Evolutionary conservation across 2,329 filamentous ascomycete genomes (phyloP).

Genomic region (Penicillium brevicompactum): DNA sequence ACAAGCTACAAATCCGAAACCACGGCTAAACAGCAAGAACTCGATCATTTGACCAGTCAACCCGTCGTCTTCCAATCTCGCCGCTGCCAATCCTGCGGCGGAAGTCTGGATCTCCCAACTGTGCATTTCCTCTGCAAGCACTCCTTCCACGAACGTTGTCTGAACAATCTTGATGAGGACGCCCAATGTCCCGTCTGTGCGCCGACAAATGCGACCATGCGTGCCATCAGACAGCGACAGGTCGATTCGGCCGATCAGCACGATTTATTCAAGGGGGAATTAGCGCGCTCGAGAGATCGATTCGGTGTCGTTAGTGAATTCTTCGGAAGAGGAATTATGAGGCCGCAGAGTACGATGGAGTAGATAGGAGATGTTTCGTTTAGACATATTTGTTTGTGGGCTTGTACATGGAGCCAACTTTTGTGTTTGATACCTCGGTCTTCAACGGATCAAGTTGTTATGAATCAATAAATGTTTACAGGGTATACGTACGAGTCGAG

Average conservation of each 20-base stretch:
- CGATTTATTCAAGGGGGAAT: conserved; percentile 81
- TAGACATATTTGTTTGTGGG: conserved; percentile 1
- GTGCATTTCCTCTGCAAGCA: conserved; percentile 98
- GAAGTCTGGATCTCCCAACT: conserved; percentile 78
- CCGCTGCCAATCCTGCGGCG: conserved; percentile 79
- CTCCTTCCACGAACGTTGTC: conserved; percentile 89
- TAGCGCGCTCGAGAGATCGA: conserved; percentile 75
- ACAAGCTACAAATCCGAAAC: conserved; percentile 83
- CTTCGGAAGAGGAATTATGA: conserved; percentile 93
- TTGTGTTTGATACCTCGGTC: conserved; percentile 12
- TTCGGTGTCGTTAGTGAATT: conserved; percentile 93
- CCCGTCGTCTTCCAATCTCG: conserved; percentile 89
- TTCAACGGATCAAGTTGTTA: conserved; percentile 8
- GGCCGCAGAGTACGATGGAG: conserved; percentile 39
- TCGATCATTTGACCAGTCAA: conserved; percentile 74
- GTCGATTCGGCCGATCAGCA: conserved; percentile 83
- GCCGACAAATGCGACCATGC: conserved; percentile 80
- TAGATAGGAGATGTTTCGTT: conserved; percentile 14
- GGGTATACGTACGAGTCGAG: neutral
- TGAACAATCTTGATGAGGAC: conserved; percentile 67
- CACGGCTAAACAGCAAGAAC: conserved; percentile 73
- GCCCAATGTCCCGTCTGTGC: conserved; percentile 87
- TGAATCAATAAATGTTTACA: neutral
- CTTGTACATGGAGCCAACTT: neutral
- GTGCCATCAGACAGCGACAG: conserved; percentile 82